These are phyloP conservation scores for Exserohilum turcica DNA, from an alignment of 2,329 filamentous ascomycete genomes.

Conservation along the genomic window DNA sequence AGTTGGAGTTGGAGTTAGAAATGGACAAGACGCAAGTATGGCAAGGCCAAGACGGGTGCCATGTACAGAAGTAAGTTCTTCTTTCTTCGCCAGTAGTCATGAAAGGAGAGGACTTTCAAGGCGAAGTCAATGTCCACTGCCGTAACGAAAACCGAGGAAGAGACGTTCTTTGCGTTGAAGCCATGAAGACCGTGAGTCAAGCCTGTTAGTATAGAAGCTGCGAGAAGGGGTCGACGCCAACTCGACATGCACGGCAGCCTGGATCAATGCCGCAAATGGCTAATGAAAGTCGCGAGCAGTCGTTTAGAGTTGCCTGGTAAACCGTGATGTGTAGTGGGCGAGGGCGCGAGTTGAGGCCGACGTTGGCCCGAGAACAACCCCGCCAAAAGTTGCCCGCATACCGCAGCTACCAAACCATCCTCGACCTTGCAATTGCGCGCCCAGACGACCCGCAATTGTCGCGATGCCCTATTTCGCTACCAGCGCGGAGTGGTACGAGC, in stretches of 20 bases:
- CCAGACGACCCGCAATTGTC: constrained; percentile 14
- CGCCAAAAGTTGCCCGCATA: constrained; percentile 37
- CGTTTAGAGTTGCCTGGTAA: not conserved
- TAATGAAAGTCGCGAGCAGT: not conserved
- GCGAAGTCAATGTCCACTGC: not conserved
- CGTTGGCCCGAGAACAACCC: constrained; percentile 26
- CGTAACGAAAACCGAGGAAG: not conserved
- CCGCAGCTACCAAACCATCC: constrained; percentile 7
- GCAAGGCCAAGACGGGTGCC: no score
- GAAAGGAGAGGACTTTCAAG: not conserved
- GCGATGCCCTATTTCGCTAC: constrained; percentile 80
- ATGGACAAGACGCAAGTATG: no score
- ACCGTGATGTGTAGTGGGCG: not conserved
- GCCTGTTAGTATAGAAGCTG: not conserved
- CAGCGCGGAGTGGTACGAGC: constrained; percentile 87
- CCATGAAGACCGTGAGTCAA: not conserved
- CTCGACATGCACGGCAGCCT: not conserved
- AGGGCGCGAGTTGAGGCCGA: constrained; percentile 10
- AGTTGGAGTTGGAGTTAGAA: not conserved
- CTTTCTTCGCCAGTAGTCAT: not conserved
- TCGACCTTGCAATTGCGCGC: constrained; percentile 13
- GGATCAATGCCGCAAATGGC: not conserved
- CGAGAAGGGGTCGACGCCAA: not conserved
- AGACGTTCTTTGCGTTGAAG: not conserved
- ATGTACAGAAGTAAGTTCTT: no score